Evolutionary conservation across 139 green algal genomes (phyloP).

Genomic region (Coelastrella sp.): DNA sequence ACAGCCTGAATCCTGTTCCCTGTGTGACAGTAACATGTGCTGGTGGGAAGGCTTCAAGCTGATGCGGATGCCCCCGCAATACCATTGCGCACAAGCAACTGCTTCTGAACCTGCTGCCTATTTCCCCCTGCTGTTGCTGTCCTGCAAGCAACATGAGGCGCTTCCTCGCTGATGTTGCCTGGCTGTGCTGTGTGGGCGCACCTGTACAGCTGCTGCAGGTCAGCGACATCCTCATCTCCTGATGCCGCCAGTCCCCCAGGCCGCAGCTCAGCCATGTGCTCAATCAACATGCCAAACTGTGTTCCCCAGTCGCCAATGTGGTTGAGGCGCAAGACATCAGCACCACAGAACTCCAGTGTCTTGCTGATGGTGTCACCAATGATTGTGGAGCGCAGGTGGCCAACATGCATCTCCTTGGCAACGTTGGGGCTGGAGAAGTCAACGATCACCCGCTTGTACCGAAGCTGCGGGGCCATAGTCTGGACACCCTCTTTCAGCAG

Average conservation of each 20-base stretch:
- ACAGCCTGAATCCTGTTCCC: too few species aligned
- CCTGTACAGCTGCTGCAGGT: conserved; percentile 80
- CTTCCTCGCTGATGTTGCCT: too few species aligned
- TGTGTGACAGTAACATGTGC: too few species aligned
- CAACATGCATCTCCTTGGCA: conserved; percentile 99
- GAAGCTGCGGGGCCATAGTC: conserved; percentile 52
- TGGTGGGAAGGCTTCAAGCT: too few species aligned
- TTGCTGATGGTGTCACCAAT: conserved; percentile 90
- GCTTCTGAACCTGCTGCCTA: too few species aligned
- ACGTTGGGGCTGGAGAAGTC: conserved; percentile 99
- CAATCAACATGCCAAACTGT: conserved; percentile 99
- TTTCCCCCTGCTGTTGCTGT: not conserved
- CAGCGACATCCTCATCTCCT: conserved; percentile 76
- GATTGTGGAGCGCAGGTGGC: conserved; percentile 97
- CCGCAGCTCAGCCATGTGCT: conserved; percentile 81
- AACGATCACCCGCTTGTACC: conserved; percentile 77
- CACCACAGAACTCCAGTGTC: conserved; percentile 89
- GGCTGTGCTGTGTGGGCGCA: conserved; percentile 44
- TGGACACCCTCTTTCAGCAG: conserved; percentile 66
- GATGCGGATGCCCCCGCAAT: too few species aligned
- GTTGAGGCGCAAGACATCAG: conserved; percentile 94
- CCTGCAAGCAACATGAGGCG: not conserved
- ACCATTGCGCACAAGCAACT: too few species aligned
- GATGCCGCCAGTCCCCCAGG: conserved; percentile 74
- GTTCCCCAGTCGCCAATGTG: conserved; percentile 99